Conservation (phyloP, 345 rosid genomes). For the Populus davidiana region DNA sequence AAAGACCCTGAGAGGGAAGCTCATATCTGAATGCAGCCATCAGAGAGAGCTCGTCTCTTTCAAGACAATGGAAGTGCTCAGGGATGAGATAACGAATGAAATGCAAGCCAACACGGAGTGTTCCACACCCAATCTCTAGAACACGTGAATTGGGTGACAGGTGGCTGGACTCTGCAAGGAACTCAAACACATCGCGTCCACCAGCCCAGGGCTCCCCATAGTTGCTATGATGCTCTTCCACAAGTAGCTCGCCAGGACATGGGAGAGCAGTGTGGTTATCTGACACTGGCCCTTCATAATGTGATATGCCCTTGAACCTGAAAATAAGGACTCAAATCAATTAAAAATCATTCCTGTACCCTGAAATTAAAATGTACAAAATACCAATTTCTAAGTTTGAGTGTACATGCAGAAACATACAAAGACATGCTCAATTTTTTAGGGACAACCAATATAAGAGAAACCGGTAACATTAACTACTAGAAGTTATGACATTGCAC, state of each 20-base stretch:
- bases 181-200: slow-evolving; percentile 91
- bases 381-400: not conserved
- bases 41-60: slow-evolving; percentile 87
- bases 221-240: slow-evolving; percentile 92
- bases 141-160: slow-evolving; percentile 54
- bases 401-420: not conserved
- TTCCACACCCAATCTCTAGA: slow-evolving; percentile 96
- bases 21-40: slow-evolving; percentile 95
- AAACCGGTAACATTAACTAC: not conserved
- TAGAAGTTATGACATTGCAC: not conserved
- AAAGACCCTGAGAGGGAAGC: slow-evolving; percentile 91
- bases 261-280: slow-evolving; percentile 70
- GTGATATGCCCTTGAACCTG: slow-evolving; percentile 88
- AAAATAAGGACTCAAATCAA: slow-evolving; percentile 2
- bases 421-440: not conserved
- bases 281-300: slow-evolving; percentile 58
- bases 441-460: not conserved
- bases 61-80: slow-evolving; percentile 78
- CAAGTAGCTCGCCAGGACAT: slow-evolving; percentile 88
- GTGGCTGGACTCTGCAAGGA: slow-evolving; percentile 59
- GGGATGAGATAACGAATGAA: slow-evolving; percentile 72
- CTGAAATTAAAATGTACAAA: not conserved
- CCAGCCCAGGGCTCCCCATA: slow-evolving; percentile 99
- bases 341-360: not conserved
- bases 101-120: slow-evolving; percentile 90